Conservation (phyloP, 2,329 filamentous ascomycete species). For the Sporothrix humicola region DNA sequence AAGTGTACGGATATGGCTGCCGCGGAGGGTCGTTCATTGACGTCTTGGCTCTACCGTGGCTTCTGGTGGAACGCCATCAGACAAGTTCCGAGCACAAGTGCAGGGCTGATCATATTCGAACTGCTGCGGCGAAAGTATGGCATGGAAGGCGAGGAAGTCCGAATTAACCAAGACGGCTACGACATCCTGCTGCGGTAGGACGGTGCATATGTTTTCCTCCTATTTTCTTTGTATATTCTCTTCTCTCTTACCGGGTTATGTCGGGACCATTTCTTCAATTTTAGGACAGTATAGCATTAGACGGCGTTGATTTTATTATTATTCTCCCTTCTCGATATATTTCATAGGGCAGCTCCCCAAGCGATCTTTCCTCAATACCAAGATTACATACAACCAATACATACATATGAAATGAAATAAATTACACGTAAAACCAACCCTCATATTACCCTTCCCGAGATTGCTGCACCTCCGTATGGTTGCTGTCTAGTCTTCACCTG, state of each 20-base stretch:
- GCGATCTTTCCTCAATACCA: no score
- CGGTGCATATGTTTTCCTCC: background rate
- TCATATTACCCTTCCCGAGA: no score
- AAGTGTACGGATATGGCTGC: constrained; percentile 65
- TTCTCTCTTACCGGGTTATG: background rate
- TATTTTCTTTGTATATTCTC: no score
- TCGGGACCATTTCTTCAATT: background rate
- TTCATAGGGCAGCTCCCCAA: no score
- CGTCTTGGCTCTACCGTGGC: constrained; percentile 70
- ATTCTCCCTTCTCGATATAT: no score
- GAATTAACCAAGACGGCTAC: constrained; percentile 71
- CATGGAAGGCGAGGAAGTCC: constrained; percentile 63
- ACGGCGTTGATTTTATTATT: constrained; percentile 23
- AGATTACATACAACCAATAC: no score
- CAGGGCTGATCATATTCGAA: constrained; percentile 80
- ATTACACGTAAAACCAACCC: no score
- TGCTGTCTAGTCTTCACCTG: background rate
- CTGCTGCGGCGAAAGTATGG: constrained; percentile 75
- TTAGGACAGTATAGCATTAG: constrained; percentile 10
- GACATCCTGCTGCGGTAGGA: constrained; percentile 64
- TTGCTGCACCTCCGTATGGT: no score
- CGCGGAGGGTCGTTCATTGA: constrained; percentile 60
- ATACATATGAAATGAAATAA: no score
- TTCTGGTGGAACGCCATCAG: constrained; percentile 75
- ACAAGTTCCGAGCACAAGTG: constrained; percentile 77